Conservation (phyloP, 345 rosid species). For the Erodium maritimum region DNA sequence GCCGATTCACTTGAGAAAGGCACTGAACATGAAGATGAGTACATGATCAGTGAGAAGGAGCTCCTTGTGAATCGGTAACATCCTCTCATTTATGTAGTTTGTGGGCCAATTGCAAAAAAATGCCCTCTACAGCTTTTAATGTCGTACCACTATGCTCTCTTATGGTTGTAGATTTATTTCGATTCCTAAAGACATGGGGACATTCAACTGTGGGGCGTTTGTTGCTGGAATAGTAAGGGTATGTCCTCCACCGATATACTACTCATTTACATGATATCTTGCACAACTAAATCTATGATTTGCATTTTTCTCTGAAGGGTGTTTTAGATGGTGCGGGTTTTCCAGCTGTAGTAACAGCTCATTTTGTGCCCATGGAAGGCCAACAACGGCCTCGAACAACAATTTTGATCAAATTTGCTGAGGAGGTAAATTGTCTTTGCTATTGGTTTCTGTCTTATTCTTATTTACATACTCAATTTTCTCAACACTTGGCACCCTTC, state of each 20-base stretch:
- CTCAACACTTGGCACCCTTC: not conserved
- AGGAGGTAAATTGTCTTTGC: conserved; percentile 60
- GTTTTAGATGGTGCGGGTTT: conserved; percentile 88
- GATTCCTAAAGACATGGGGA: conserved; percentile 96
- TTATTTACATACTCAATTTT: no score
- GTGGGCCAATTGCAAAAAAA: not conserved
- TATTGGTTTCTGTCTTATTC: no score
- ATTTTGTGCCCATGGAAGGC: conserved; percentile 97
- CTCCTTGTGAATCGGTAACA: conserved; percentile 82
- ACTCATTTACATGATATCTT: not conserved
- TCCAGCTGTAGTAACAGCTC: conserved; percentile 97
- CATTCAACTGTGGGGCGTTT: conserved; percentile 97
- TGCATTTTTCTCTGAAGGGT: no score
- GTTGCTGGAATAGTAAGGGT: conserved; percentile 98
- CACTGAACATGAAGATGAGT: conserved; percentile 97
- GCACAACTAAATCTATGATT: conserved; percentile 10
- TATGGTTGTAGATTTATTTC: conserved; percentile 60
- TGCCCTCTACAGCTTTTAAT: not conserved
- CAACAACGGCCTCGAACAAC: conserved; percentile 93
- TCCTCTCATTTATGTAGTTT: not conserved
- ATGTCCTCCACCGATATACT: conserved; percentile 7
- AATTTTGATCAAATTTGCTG: conserved; percentile 92
- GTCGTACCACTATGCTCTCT: not conserved
- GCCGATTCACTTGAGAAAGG: conserved; percentile 99
- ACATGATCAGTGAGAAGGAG: conserved; percentile 98